These are phyloP conservation scores for Sabuloglossum arenarium DNA, from an alignment of 495 filamentous ascomycete species.

Conservation along the genomic window DNA sequence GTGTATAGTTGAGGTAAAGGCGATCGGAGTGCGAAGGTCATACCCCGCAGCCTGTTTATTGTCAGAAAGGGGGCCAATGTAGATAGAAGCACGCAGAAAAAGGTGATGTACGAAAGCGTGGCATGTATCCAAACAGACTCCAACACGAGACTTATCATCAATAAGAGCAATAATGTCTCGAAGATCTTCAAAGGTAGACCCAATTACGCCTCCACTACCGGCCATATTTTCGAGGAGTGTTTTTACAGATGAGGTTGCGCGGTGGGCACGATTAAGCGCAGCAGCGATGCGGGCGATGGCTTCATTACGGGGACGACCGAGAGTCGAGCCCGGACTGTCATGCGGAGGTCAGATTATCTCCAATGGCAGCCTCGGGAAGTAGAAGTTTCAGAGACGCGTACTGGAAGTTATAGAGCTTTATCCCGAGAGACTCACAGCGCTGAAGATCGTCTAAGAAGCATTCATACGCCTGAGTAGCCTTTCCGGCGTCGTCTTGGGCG, in stretches of 20 bases:
- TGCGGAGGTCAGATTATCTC: not conserved
- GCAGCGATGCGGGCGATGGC: slow-evolving; percentile 61
- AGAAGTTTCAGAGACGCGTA: slow-evolving; percentile 11
- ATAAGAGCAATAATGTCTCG: slow-evolving; percentile 60
- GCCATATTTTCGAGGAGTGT: slow-evolving; percentile 94
- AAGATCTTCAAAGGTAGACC: slow-evolving; percentile 65
- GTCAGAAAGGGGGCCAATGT: not conserved
- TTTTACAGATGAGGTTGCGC: slow-evolving; percentile 48
- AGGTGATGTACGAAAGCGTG: slow-evolving; percentile 44
- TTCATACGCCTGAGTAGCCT: slow-evolving; percentile 69
- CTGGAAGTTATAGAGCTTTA: slow-evolving; percentile 93
- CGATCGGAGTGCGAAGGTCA: slow-evolving; percentile 54
- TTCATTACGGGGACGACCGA: slow-evolving; percentile 36
- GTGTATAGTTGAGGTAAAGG: slow-evolving; percentile 49
- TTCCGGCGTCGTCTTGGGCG: slow-evolving; percentile 56
- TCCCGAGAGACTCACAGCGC: slow-evolving; percentile 74
- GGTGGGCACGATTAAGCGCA: slow-evolving; percentile 61
- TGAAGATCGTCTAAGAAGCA: slow-evolving; percentile 75
- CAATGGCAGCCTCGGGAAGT: not conserved
- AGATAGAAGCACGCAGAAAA: not conserved
- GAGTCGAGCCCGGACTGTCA: slow-evolving; percentile 51
- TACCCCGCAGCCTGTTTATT: slow-evolving; percentile 52
- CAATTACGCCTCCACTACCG: slow-evolving; percentile 70
- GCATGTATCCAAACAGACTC: slow-evolving; percentile 92
- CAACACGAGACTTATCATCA: slow-evolving; percentile 67